phyloP scores from a whole-genome alignment of 2,329 filamentous ascomycete genomes.

The Epichloe coenophiala region DNA sequence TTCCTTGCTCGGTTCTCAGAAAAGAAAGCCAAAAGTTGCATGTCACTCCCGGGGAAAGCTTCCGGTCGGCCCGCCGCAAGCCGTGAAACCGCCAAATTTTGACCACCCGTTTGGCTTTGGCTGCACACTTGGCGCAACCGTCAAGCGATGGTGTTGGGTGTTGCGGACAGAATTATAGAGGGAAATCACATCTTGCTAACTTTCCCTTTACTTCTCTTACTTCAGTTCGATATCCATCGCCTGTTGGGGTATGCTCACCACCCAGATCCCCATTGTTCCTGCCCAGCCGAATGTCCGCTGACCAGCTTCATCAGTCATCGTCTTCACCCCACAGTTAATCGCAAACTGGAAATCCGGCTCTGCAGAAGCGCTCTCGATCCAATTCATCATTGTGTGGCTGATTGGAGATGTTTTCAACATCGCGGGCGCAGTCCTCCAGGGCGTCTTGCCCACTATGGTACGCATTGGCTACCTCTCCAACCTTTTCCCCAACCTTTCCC shows the following conservation, averaged over 20 bases:
- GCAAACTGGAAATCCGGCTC: constrained; percentile 81
- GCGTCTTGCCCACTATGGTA: constrained; percentile 86
- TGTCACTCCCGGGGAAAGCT: background rate
- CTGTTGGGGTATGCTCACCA: constrained; percentile 50
- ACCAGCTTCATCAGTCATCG: constrained; percentile 46
- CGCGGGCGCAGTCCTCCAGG: constrained; percentile 78
- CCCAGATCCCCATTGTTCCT: background rate
- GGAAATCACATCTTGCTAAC: background rate
- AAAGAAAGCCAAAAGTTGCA: background rate
- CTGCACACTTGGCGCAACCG: too few relatives aligned
- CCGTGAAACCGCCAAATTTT: background rate
- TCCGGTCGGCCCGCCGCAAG: background rate
- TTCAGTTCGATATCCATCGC: constrained; percentile 83
- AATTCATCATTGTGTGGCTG: constrained; percentile 89
- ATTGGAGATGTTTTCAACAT: constrained; percentile 95
- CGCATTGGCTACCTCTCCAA: constrained; percentile 5
- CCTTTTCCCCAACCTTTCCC: background rate
- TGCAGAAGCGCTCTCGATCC: constrained; percentile 76
- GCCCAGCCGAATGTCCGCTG: background rate
- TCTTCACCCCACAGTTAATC: constrained; percentile 93
- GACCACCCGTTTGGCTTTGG: too few relatives aligned
- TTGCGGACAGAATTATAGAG: too few relatives aligned
- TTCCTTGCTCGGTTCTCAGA: background rate
- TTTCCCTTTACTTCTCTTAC: background rate
- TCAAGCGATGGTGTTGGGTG: too few relatives aligned